Percentiles rank a stretch among this genome's conserved stretches.
Evolutionary conservation across 805 yeast species (phyloP).

Genomic region (Yamadazyma philogaea): DNA sequence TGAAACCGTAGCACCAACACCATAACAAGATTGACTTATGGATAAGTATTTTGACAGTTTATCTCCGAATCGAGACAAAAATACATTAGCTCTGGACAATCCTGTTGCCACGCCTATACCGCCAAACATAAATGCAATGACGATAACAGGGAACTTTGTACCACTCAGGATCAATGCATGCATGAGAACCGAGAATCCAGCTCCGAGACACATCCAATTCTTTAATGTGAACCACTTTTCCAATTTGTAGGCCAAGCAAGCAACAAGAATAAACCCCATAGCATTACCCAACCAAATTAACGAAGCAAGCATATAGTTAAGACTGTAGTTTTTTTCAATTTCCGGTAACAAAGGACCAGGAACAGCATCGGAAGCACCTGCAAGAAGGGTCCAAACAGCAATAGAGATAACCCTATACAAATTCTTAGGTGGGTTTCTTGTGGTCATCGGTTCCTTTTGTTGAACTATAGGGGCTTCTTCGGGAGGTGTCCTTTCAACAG

Average conservation of each 20-base stretch:
- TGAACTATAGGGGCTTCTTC: neutral
- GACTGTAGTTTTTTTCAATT: slow-evolving; percentile 47
- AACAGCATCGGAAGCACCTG: slow-evolving; percentile 55
- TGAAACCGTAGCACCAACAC: slow-evolving; percentile 66
- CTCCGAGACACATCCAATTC: slow-evolving; percentile 39
- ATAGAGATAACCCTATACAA: slow-evolving; percentile 39
- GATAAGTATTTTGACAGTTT: slow-evolving; percentile 61
- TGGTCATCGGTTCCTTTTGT: slow-evolving; percentile 29
- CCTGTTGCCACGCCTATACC: slow-evolving; percentile 54
- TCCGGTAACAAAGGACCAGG: slow-evolving; percentile 58
- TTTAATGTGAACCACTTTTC: slow-evolving; percentile 40
- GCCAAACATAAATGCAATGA: slow-evolving; percentile 51
- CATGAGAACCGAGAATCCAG: slow-evolving; percentile 34
- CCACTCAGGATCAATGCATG: slow-evolving; percentile 47
- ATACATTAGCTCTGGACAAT: slow-evolving; percentile 52
- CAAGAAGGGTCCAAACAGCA: slow-evolving; percentile 38
- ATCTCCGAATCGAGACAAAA: slow-evolving; percentile 42
- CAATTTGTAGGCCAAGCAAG: slow-evolving; percentile 43
- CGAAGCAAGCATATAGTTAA: slow-evolving; percentile 52
- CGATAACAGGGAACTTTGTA: slow-evolving; percentile 46
- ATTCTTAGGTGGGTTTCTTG: slow-evolving; percentile 43
- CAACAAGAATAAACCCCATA: slow-evolving; percentile 49
- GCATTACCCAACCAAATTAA: slow-evolving; percentile 58
- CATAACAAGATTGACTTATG: slow-evolving; percentile 64
- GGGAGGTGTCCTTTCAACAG: neutral